These are phyloP conservation scores for Rhodotorula sp. DNA, from an alignment of 1,284 basidiomycete genomes.

Conservation along the genomic window DNA sequence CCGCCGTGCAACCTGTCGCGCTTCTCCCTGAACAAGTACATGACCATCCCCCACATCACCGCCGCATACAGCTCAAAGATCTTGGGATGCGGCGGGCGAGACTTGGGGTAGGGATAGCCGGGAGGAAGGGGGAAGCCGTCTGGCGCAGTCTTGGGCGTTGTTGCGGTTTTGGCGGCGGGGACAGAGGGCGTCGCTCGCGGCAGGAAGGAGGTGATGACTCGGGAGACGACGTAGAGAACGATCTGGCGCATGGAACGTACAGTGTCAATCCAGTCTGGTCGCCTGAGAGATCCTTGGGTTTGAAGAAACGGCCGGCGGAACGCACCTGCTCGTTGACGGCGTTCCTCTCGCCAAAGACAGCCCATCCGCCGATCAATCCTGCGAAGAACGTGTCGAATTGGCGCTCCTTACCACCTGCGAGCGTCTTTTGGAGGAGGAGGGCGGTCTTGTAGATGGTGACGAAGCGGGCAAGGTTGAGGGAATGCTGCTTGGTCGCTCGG, in stretches of 20 bases:
- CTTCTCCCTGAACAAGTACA: slow-evolving; percentile 88
- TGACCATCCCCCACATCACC: slow-evolving; percentile 89
- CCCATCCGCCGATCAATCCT: slow-evolving; percentile 85
- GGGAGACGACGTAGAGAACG: slow-evolving; percentile 89
- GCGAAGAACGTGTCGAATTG: slow-evolving; percentile 86
- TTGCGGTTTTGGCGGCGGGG: slow-evolving; percentile 31
- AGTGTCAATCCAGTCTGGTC: background rate
- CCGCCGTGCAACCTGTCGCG: slow-evolving; percentile 88
- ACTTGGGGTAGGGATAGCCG: slow-evolving; percentile 52
- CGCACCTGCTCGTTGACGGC: slow-evolving; percentile 97
- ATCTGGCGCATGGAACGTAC: slow-evolving; percentile 58
- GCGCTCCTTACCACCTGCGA: slow-evolving; percentile 62
- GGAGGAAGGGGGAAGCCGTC: slow-evolving; percentile 51
- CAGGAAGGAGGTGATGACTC: slow-evolving; percentile 81
- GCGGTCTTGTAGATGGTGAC: slow-evolving; percentile 89
- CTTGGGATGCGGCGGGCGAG: slow-evolving; percentile 72
- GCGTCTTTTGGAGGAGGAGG: slow-evolving; percentile 72
- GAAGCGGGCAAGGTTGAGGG: slow-evolving; percentile 86
- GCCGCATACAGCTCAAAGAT: slow-evolving; percentile 88
- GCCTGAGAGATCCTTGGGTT: background rate
- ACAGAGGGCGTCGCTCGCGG: slow-evolving; percentile 58
- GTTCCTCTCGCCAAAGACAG: slow-evolving; percentile 89
- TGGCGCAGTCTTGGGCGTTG: slow-evolving; percentile 49
- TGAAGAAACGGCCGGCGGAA: slow-evolving; percentile 12
- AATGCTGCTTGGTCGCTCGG: slow-evolving; percentile 83